Percentiles rank a stretch among this genome's conserved stretches.
Conservation (phyloP, 352 stramenopile genomes). For the Phytopythium kandeliae region DNA sequence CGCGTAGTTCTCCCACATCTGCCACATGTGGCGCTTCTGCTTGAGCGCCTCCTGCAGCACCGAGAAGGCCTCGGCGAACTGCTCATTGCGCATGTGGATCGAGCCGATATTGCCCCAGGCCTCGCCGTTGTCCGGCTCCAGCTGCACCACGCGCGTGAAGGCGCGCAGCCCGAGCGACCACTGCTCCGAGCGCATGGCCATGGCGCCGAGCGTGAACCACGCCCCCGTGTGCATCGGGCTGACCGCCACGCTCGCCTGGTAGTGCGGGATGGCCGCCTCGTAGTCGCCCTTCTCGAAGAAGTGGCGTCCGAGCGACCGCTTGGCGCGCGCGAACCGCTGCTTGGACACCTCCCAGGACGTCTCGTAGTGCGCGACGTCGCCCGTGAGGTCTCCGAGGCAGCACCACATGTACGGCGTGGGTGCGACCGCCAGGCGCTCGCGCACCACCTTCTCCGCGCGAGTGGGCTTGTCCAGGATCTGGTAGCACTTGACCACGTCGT, state of each 20-base stretch:
- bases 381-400: constrained; percentile 89
- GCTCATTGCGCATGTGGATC: constrained; percentile 84
- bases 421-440: constrained; percentile 73
- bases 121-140: constrained; percentile 93
- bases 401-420: constrained; percentile 93
- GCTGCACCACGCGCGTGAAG: constrained; percentile 92
- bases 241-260: constrained; percentile 78
- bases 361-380: constrained; percentile 88
- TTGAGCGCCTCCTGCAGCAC: constrained; percentile 86
- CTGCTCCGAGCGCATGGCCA: constrained; percentile 86
- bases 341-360: constrained; percentile 90
- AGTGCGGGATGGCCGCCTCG: constrained; percentile 69
- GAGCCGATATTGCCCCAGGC: constrained; percentile 95
- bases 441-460: constrained; percentile 88
- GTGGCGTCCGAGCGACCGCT: constrained; percentile 86
- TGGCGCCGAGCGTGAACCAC: constrained; percentile 92
- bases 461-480: constrained; percentile 88
- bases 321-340: constrained; percentile 88
- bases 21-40: constrained; percentile 89
- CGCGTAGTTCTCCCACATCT: constrained; percentile 91
- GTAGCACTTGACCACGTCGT: constrained; percentile 96
- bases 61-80: constrained; percentile 73
- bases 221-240: constrained; percentile 87
- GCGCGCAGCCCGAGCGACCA: constrained; percentile 84
- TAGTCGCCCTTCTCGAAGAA: constrained; percentile 88